Base-by-base conservation (phyloP, 345 rosid genomes). In the Punica granatum region DNA sequence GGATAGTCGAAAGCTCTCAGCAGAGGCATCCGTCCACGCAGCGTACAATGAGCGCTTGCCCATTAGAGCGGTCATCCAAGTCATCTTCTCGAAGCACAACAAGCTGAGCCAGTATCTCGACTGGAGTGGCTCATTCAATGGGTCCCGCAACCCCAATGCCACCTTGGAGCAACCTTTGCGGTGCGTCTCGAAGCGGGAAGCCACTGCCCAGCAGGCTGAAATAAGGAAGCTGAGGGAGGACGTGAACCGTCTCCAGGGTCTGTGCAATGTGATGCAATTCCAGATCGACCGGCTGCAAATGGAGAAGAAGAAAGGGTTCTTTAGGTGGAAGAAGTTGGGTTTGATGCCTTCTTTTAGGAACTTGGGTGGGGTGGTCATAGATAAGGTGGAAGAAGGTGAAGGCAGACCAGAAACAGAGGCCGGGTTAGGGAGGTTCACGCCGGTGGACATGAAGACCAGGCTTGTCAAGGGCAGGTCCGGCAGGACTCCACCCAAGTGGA, bases 21-120 rank as follows among this genome's bases (percentile, higher is more conserved):
- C 78, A 0, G 97, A 93, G 64, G 98, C 96, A 51, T 86, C 98
- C 35, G 65, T 79, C 49, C 98, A 90, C 23, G 97, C 92, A 0
- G 88, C 90, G 1, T 92, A 86, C 60, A 93, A 93, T 31, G 88
- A 93, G 72, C 84, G 98, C 33, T 75, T 93, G 69, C 96, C 98
- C 0, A 89, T 90, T 34, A 83, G 98, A 26, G 80, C 90, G 0
- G 87, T 85, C n/a, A 80, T 93, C 33, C 94, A 93, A 70, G 92
- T 90, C 63, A 71, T 93, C 15, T 80, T 86, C 75, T 79, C 88
- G 1, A 94, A 90, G 69, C 97, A 90, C 76, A 74, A 78, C 68
- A 90, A 89, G 75, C 76, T 85, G 34, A 84, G 68, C 32, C 76
- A 80, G 16, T 81, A 87, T 42, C 65, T 80, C 1, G 90, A 90